Percentiles rank a stretch among this genome's conserved stretches.
Conservation (phyloP, 441 rosid genomes). For the Cnidoscolus chayamansa region DNA sequence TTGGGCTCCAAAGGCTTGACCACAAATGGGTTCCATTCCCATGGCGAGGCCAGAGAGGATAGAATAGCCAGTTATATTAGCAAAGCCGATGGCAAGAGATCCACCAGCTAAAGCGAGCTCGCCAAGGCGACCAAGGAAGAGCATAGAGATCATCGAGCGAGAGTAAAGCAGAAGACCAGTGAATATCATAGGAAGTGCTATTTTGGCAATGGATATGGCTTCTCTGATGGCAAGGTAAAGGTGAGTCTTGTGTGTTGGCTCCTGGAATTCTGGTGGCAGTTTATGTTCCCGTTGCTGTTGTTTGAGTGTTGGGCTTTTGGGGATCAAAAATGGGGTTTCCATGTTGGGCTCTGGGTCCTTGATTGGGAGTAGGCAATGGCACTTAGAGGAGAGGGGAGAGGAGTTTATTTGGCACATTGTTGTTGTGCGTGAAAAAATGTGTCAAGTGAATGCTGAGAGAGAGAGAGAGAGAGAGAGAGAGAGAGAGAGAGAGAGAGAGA, state of each 20-base stretch:
- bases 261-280: slow-evolving; percentile 9
- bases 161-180: slow-evolving; percentile 76
- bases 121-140: slow-evolving; percentile 71
- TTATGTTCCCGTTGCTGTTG: neutral
- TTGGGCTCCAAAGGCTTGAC: slow-evolving; percentile 83
- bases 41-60: slow-evolving; percentile 79
- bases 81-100: slow-evolving; percentile 77
- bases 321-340: slow-evolving; percentile 19
- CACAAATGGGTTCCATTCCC: slow-evolving; percentile 93
- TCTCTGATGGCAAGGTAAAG: slow-evolving; percentile 39
- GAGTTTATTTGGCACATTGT: slow-evolving; percentile 41
- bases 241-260: slow-evolving; percentile 15
- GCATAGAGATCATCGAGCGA: slow-evolving; percentile 88
- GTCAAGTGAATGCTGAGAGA: neutral
- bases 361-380: slow-evolving; percentile 19
- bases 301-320: slow-evolving; percentile 14
- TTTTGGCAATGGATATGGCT: slow-evolving; percentile 45
- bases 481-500: no score
- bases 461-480: slow-evolving; percentile 8
- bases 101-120: slow-evolving; percentile 78
- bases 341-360: slow-evolving; percentile 27
- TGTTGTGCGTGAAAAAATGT: neutral
- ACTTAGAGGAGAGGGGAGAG: slow-evolving; percentile 22
- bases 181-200: slow-evolving; percentile 67
- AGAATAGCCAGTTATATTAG: slow-evolving; percentile 89